These are phyloP conservation scores for Fusarium sp. DNA, from an alignment of 2,329 filamentous ascomycete genomes.

Conservation along the genomic window DNA sequence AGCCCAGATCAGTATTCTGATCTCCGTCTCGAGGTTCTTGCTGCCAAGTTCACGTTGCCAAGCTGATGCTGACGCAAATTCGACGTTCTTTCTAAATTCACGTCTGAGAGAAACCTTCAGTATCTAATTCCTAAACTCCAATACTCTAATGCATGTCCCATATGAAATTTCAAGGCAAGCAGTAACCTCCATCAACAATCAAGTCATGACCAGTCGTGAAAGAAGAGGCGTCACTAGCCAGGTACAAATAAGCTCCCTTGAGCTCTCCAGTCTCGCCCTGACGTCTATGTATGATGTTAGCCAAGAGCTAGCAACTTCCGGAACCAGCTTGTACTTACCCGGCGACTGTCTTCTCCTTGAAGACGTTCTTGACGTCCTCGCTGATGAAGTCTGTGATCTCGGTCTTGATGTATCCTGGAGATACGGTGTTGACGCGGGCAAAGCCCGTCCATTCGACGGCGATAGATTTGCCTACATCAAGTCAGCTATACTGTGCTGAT, in stretches of 20 bases:
- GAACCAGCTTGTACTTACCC: slow-evolving; percentile 58
- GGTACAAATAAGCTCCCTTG: slow-evolving; percentile 84
- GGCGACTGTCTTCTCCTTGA: slow-evolving; percentile 84
- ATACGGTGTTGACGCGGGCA: slow-evolving; percentile 77
- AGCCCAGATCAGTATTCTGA: background rate
- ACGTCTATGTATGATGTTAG: slow-evolving; percentile 58
- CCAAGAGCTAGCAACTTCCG: background rate
- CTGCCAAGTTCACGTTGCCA: background rate
- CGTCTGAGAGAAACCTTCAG: background rate
- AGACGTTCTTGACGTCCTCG: slow-evolving; percentile 74
- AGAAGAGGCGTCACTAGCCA: slow-evolving; percentile 83
- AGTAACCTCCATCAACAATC: slow-evolving; percentile 80
- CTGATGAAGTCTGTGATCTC: slow-evolving; percentile 75
- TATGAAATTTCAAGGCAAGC: slow-evolving; percentile 55
- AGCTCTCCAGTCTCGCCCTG: slow-evolving; percentile 79
- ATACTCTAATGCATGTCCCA: background rate
- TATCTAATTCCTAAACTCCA: slow-evolving; percentile 7
- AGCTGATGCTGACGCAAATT: background rate
- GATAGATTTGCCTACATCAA: slow-evolving; percentile 69
- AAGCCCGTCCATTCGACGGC: slow-evolving; percentile 83
- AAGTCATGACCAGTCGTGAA: slow-evolving; percentile 83
- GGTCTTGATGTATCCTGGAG: slow-evolving; percentile 80
- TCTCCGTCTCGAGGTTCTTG: background rate
- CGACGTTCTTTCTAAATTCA: background rate
- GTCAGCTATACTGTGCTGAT: background rate